Evolutionary conservation across 1,139 yeast genomes (phyloP).

Genomic region (Nakaseomyces uthaithaninus): DNA sequence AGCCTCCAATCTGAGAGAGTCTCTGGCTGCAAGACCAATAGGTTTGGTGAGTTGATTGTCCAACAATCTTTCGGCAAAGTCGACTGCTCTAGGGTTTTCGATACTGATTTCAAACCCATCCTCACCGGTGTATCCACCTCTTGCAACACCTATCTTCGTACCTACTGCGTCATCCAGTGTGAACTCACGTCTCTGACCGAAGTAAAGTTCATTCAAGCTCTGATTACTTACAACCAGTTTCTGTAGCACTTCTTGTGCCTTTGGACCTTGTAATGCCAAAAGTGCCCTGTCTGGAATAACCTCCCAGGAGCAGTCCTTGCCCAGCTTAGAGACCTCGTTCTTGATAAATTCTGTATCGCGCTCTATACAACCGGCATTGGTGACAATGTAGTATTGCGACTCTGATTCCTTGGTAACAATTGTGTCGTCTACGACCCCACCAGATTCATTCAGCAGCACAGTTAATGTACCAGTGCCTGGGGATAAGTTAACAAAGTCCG

Average conservation of each 20-base stretch:
- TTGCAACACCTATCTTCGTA: conserved; percentile 55
- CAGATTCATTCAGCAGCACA: conserved; percentile 62
- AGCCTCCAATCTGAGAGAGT: conserved; percentile 88
- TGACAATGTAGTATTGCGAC: conserved; percentile 80
- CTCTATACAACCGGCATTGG: conserved; percentile 91
- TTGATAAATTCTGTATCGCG: conserved; percentile 64
- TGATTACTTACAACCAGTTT: conserved; percentile 46
- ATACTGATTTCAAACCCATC: conserved; percentile 94
- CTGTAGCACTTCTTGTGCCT: conserved; percentile 58
- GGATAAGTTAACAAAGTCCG: conserved; percentile 54
- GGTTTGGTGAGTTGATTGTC: conserved; percentile 59
- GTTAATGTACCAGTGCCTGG: conserved; percentile 64
- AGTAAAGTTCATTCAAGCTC: conserved; percentile 48
- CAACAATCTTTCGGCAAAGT: conserved; percentile 56
- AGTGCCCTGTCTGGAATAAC: conserved; percentile 62
- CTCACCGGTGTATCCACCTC: conserved; percentile 97
- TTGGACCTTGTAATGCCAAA: conserved; percentile 89
- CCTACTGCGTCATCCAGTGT: conserved; percentile 36
- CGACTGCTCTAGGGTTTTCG: conserved; percentile 52
- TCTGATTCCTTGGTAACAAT: conserved; percentile 79
- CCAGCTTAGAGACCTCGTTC: conserved; percentile 33
- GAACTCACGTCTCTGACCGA: conserved; percentile 63
- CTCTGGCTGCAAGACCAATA: conserved; percentile 94
- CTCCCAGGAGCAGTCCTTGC: conserved; percentile 45
- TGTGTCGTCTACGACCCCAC: conserved; percentile 83